Evolutionary conservation across 345 rosid species (phyloP).

Genomic region (Brassica nigra): DNA sequence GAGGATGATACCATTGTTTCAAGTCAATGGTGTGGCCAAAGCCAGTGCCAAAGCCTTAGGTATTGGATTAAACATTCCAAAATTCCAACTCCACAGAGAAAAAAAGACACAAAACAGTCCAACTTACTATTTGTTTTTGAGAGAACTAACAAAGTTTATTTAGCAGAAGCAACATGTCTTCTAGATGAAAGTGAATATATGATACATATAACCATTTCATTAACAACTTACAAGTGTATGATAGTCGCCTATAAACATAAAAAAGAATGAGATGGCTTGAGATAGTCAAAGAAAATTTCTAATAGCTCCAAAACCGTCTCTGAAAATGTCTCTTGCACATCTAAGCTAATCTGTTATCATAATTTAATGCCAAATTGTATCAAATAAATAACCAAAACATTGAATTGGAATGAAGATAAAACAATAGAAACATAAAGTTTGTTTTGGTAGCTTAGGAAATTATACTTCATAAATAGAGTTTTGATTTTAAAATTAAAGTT

Average conservation of each 20-base stretch:
- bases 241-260: neutral
- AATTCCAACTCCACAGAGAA: conserved; percentile 10
- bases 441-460: neutral
- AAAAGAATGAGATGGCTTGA: conserved; percentile 35
- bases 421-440: neutral
- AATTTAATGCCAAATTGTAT: neutral
- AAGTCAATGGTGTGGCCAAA: conserved; percentile 37
- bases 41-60: conserved; percentile 9
- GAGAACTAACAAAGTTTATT: conserved; percentile 17
- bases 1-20: conserved; percentile 12
- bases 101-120: neutral
- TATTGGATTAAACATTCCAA: conserved; percentile 19
- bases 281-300: conserved; percentile 24
- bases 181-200: conserved; percentile 44
- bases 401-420: neutral
- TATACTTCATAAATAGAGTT: neutral
- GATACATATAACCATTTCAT: conserved; percentile 27
- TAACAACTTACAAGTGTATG: conserved; percentile 39
- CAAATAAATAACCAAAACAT: conserved; percentile 3
- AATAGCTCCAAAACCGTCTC: conserved; percentile 31
- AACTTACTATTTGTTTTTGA: conserved; percentile 8
- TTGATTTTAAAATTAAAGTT: neutral
- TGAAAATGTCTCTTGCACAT: neutral
- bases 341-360: conserved; percentile 6
- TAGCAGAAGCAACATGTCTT: conserved; percentile 37